A percentile compares a stretch with the other conserved stretches of the same genome.
These are phyloP conservation scores for Cairneyella variabilis DNA, from an alignment of 495 filamentous ascomycete genomes.

Conservation along the genomic window DNA sequence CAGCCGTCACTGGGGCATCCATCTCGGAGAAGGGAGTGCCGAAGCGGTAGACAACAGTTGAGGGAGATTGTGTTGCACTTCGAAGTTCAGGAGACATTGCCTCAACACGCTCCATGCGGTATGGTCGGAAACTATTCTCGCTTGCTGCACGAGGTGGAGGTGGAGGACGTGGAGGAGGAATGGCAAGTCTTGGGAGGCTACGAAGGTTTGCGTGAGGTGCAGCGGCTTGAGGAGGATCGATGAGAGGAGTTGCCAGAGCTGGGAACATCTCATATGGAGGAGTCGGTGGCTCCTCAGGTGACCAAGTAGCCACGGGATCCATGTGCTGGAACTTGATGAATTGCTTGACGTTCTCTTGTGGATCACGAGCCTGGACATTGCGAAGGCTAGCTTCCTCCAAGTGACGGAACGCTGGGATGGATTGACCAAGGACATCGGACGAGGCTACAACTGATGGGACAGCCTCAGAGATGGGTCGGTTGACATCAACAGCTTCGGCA, in stretches of 20 bases:
- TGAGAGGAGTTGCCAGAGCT: conserved; percentile 10
- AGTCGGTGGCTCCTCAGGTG: conserved; percentile 48
- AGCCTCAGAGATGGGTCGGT: conserved; percentile 57
- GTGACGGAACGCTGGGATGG: conserved; percentile 54
- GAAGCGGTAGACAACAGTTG: conserved; percentile 57
- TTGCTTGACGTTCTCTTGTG: conserved; percentile 85
- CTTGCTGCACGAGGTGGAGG: conserved; percentile 28
- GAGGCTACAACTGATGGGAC: conserved; percentile 83
- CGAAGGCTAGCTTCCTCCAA: conserved; percentile 69
- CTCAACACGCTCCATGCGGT: conserved; percentile 47
- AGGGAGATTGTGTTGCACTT: conserved; percentile 37
- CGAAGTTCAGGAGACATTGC: conserved; percentile 44
- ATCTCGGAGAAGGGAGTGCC: conserved; percentile 82
- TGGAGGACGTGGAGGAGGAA: conserved; percentile 38
- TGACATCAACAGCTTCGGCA: conserved; percentile 38
- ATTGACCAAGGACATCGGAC: conserved; percentile 79
- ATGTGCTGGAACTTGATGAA: conserved; percentile 77
- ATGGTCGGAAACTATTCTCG: conserved; percentile 40
- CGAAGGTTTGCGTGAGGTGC: conserved; percentile 28
- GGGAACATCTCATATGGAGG: conserved; percentile 50
- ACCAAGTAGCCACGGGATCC: conserved; percentile 34
- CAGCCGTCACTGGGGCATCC: conserved; percentile 80
- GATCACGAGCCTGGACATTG: conserved; percentile 65
- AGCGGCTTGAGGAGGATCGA: background rate
- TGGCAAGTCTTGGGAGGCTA: conserved; percentile 33